These are phyloP conservation scores for Cyanophora paradoxa DNA, from an alignment of 78 protist genomes.

Conservation along the genomic window DNA sequence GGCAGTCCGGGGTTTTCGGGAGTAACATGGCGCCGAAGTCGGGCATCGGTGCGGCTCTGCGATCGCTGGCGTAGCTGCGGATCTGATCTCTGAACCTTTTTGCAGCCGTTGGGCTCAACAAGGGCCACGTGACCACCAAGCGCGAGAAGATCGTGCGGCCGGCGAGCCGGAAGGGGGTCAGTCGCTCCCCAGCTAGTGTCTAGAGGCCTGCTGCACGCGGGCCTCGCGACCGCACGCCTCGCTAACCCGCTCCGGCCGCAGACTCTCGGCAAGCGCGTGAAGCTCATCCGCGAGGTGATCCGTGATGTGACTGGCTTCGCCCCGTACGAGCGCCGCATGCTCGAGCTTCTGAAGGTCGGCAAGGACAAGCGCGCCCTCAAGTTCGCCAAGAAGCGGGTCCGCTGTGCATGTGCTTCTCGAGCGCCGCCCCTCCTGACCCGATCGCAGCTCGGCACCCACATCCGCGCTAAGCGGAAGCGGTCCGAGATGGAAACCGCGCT, in stretches of 20 bases:
- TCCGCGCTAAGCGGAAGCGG: constrained; percentile 56
- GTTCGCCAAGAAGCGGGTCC: constrained; percentile 60
- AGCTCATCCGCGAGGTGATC: constrained; percentile 58
- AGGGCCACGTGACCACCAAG: constrained; percentile 48
- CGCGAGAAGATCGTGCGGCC: not conserved
- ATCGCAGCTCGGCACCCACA: constrained; percentile 46
- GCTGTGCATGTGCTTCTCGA: constrained; percentile 20
- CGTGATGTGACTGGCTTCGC: constrained; percentile 76
- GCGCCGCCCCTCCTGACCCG: not conserved
- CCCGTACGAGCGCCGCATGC: constrained; percentile 85
- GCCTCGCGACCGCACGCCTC: not conserved
- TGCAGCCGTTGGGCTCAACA: constrained; percentile 58
- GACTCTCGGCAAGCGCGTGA: constrained; percentile 17
- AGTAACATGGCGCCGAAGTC: no score
- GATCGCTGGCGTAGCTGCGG: no score
- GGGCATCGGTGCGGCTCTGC: no score
- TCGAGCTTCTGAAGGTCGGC: constrained; percentile 77
- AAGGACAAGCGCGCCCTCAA: constrained; percentile 90
- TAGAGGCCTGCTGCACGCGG: not conserved
- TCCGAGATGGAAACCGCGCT: constrained; percentile 29
- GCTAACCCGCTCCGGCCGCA: not conserved
- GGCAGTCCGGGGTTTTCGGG: no score
- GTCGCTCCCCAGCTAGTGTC: not conserved
- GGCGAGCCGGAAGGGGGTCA: constrained; percentile 32
- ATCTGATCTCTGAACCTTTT: no score